phyloP scores from a whole-genome alignment of 805 yeast genomes.

The Candida odintsovae region DNA sequence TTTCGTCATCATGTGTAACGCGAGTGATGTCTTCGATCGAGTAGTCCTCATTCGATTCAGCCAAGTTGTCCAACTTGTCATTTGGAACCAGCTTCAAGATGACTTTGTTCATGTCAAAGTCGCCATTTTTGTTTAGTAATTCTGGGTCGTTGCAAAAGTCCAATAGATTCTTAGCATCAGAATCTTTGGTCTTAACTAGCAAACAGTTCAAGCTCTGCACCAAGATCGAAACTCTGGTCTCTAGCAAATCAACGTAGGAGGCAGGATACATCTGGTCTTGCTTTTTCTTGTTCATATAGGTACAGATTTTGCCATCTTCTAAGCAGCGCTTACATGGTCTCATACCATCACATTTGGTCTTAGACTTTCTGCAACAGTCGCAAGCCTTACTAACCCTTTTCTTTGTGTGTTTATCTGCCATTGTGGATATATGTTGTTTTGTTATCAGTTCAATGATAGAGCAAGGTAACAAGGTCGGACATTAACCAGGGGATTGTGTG shows the following conservation, averaged over 20 bases:
- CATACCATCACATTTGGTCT: conserved; percentile 41
- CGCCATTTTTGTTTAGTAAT: conserved; percentile 16
- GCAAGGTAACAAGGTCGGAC: too few relatives aligned
- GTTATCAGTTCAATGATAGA: background rate
- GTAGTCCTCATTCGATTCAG: conserved; percentile 18
- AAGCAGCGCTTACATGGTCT: conserved; percentile 46
- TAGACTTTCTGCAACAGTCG: conserved; percentile 40
- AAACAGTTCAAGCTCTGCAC: conserved; percentile 33
- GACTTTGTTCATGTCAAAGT: conserved; percentile 23
- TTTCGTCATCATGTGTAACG: conserved; percentile 5
- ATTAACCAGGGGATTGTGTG: background rate
- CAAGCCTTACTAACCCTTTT: conserved; percentile 38
- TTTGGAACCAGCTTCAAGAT: conserved; percentile 16
- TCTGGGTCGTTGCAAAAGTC: conserved; percentile 15
- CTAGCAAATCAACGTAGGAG: conserved; percentile 44
- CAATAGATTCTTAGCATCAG: conserved; percentile 6
- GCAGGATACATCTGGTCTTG: conserved; percentile 39
- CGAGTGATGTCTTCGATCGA: conserved; percentile 21
- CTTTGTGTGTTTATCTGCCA: conserved; percentile 10
- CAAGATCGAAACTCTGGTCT: conserved; percentile 43
- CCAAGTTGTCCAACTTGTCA: conserved; percentile 21
- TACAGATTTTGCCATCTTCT: conserved; percentile 50
- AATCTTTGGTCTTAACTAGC: conserved; percentile 15
- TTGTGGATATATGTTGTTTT: background rate
- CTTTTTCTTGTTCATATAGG: conserved; percentile 47